Evolutionary conservation across 139 green algal genomes (phyloP).

Genomic region (Picochlorum sp.): DNA sequence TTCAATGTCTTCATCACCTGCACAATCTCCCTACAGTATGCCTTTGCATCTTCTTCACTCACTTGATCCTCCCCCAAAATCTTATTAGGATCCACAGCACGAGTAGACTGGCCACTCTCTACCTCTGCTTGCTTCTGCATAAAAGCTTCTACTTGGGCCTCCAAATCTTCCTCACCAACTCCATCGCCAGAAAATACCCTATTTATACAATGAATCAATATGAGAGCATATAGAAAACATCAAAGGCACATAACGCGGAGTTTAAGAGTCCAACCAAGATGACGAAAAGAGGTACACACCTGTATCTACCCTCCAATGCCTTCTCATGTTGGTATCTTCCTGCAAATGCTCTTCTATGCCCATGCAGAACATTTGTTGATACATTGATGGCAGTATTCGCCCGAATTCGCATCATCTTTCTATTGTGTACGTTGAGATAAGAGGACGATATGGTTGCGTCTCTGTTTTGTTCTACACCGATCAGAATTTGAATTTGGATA

Average conservation of each 20-base stretch:
- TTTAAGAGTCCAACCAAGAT: too few relatives aligned
- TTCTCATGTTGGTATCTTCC: too few relatives aligned
- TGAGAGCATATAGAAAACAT: background rate
- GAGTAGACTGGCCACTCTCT: slow-evolving; percentile 47
- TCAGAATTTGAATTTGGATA: too few relatives aligned
- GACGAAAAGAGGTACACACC: too few relatives aligned
- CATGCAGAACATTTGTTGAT: too few relatives aligned
- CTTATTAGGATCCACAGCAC: slow-evolving; percentile 17
- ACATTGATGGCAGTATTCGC: too few relatives aligned
- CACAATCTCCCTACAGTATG: slow-evolving; percentile 62
- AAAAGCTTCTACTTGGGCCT: slow-evolving; percentile 69
- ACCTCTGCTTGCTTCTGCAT: slow-evolving; percentile 75
- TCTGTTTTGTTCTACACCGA: too few relatives aligned
- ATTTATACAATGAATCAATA: background rate
- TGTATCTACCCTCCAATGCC: too few relatives aligned
- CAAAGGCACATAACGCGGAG: background rate
- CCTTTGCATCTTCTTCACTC: slow-evolving; percentile 53
- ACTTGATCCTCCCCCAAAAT: slow-evolving; percentile 43
- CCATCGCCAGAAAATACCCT: background rate
- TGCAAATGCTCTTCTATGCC: too few relatives aligned
- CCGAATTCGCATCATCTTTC: too few relatives aligned
- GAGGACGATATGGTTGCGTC: too few relatives aligned
- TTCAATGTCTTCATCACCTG: slow-evolving; percentile 55
- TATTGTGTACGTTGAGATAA: too few relatives aligned
- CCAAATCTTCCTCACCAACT: slow-evolving; percentile 51